Percentiles rank a stretch among this genome's conserved stretches.
These are phyloP conservation scores for Ophiocordyceps camponoti-leonardi DNA, from an alignment of 2,329 filamentous ascomycete species.

Conservation along the genomic window DNA sequence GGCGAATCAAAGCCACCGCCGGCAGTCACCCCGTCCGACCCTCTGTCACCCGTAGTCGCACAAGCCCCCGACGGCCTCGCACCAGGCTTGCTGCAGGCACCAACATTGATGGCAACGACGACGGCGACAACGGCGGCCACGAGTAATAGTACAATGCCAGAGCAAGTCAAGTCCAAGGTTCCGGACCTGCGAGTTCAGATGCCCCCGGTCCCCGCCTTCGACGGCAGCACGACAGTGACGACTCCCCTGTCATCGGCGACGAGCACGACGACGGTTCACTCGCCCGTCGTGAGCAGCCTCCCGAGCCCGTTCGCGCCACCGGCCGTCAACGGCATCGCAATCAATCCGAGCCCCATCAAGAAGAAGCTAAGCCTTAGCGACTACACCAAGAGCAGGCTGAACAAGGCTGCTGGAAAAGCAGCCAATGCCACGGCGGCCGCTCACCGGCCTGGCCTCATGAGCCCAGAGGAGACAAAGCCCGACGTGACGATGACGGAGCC, in stretches of 20 bases:
- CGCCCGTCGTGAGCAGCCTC: constrained; percentile 26
- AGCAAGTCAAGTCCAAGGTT: constrained; percentile 18
- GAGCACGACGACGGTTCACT: constrained; percentile 25
- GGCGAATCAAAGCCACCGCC: constrained; percentile 11
- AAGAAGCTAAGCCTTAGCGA: constrained; percentile 53
- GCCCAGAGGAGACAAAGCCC: constrained; percentile 18
- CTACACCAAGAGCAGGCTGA: constrained; percentile 42
- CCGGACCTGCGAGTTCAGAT: constrained; percentile 36
- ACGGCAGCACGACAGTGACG: constrained; percentile 18
- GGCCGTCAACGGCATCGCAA: constrained; percentile 23
- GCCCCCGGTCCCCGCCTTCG: constrained; percentile 36
- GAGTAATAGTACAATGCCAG: not conserved
- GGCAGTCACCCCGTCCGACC: constrained; percentile 6
- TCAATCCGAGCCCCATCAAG: constrained; percentile 42
- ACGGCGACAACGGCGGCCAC: constrained; percentile 4
- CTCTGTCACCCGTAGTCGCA: constrained; percentile 8
- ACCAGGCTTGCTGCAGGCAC: constrained; percentile 14
- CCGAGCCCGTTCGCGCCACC: constrained; percentile 25
- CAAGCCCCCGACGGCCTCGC: constrained; percentile 9
- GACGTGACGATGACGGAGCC: constrained; percentile 16
- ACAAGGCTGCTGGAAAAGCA: constrained; percentile 29
- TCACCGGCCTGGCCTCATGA: constrained; percentile 16
- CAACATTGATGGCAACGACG: constrained; percentile 4
- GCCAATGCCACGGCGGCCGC: constrained; percentile 9
- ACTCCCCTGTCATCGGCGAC: constrained; percentile 27